Conservation (phyloP, 2,329 filamentous ascomycete species). For the Neofusicoccum ribis region DNA sequence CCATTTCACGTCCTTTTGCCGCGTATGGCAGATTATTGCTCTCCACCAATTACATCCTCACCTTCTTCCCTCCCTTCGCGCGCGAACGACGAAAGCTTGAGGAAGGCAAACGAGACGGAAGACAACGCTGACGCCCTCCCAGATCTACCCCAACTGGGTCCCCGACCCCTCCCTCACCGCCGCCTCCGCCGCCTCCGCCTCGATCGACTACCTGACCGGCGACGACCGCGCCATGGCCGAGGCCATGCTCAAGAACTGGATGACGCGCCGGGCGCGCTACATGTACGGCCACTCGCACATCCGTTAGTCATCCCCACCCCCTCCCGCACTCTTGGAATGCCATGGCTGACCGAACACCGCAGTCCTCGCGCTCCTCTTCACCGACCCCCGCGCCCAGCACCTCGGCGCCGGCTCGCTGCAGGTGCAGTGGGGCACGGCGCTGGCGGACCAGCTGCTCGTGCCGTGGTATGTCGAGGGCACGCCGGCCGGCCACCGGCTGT, state of each 20-base stretch:
- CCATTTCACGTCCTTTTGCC: background rate
- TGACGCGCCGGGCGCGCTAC: background rate
- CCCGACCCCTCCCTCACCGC: background rate
- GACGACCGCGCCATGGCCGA: background rate
- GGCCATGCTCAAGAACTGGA: background rate
- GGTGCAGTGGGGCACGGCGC: slow-evolving; percentile 23
- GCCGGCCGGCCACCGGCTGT: background rate
- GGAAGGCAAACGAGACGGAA: too few relatives aligned
- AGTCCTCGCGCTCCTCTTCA: slow-evolving; percentile 27
- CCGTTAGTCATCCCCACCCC: background rate
- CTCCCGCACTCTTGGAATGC: too few relatives aligned
- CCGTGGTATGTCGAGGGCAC: slow-evolving; percentile 12
- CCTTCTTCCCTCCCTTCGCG: too few relatives aligned
- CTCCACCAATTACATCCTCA: too few relatives aligned
- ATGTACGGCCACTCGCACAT: slow-evolving; percentile 7
- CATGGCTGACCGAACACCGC: background rate
- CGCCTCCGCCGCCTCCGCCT: background rate
- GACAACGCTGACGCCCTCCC: background rate
- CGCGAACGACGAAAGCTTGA: too few relatives aligned
- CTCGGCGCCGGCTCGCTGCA: slow-evolving; percentile 23
- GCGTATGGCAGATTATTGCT: too few relatives aligned
- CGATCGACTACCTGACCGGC: background rate
- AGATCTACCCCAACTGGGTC: slow-evolving; percentile 14
- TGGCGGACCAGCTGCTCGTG: slow-evolving; percentile 21
- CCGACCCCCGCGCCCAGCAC: slow-evolving; percentile 23